Base-by-base conservation (phyloP, 306 rosid species). In the Sphenostylis stenocarpa region DNA sequence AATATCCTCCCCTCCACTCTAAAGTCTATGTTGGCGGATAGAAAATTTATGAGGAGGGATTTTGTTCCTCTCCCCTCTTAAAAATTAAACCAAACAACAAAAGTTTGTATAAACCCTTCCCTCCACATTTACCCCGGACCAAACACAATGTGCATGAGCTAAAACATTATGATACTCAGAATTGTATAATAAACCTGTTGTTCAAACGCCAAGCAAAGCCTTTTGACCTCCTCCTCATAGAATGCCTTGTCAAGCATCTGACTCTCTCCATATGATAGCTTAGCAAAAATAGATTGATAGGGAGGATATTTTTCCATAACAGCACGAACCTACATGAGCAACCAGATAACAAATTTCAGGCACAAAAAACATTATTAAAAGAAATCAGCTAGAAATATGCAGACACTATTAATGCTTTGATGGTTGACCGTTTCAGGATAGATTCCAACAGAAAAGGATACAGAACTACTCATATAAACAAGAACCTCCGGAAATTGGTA, bases 221-320 rank as follows among this genome's bases (percentile, higher is more conserved):
- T 89, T 86, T 95, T 95, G 88, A 95, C 97, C 85, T 95, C 99
- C 91, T 95, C 99, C 87, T 95, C 98, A 49, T 95, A 92, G 91
- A 95, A 95, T 80, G 97, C 94, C 89, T 92, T 92, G 85, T 95
- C 99, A 67, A 95, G 97, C 97, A 90, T 88, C 85, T 95, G 96
- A 72, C 96, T 95, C 83, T 95, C 99, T 43, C 99, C 97, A 79
- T 92, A 95, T 4, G 99, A 95, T 34, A 95, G 64, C 82, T 89
- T 95, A 0, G 99, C 85, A 70, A 95, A 90, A 58, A 95, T 92
- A 14, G 97, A 78, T 82, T 95, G 98, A 84, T 95, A 92, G 24
- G 98, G 97, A 31, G 98, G 98, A 66, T 92, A 95, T 72, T 95
- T 92, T 66, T 95, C 97, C 98, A 95, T 87, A 38, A 72, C 97